Conservation (phyloP, 441 rosid genomes). For the Eruca vesicaria region DNA sequence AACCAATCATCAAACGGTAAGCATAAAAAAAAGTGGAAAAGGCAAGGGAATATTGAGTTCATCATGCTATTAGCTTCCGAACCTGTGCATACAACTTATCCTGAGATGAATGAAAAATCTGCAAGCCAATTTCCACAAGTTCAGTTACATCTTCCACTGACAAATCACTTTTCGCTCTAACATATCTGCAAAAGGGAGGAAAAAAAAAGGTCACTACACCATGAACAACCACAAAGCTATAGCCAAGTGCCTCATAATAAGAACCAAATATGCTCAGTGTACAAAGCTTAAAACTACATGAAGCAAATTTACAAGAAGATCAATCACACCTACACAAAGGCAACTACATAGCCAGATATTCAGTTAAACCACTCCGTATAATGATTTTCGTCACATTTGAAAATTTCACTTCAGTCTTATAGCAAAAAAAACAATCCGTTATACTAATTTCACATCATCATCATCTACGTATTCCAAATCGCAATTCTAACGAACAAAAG, state of each 20-base stretch:
- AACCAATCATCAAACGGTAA: slow-evolving; percentile 20
- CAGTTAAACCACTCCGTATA: not conserved
- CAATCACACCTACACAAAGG: slow-evolving; percentile 7
- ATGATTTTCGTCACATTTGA: not conserved
- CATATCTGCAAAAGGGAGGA: slow-evolving; percentile 50
- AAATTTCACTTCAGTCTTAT: slow-evolving; percentile 7
- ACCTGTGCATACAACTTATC: slow-evolving; percentile 92
- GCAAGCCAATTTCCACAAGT: slow-evolving; percentile 69
- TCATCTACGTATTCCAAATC: slow-evolving; percentile 12
- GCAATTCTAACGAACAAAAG: not conserved
- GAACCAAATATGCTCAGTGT: slow-evolving; percentile 1
- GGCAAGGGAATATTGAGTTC: slow-evolving; percentile 2
- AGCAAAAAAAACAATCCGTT: no score
- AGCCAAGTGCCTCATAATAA: slow-evolving; percentile 13
- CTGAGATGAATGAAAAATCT: slow-evolving; percentile 67
- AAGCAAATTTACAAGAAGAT: slow-evolving; percentile 1
- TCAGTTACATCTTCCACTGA: slow-evolving; percentile 72
- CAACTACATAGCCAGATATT: slow-evolving; percentile 10
- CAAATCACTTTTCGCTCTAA: slow-evolving; percentile 92
- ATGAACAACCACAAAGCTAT: not conserved
- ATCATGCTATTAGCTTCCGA: slow-evolving; percentile 12
- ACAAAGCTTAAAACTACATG: not conserved
- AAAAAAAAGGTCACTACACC: slow-evolving; percentile 13
- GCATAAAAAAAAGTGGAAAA: slow-evolving; percentile 27
- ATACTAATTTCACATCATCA: no score